These are phyloP conservation scores for Cryphonectria carpinicola DNA, from an alignment of 2,329 filamentous ascomycete species.

Conservation along the genomic window DNA sequence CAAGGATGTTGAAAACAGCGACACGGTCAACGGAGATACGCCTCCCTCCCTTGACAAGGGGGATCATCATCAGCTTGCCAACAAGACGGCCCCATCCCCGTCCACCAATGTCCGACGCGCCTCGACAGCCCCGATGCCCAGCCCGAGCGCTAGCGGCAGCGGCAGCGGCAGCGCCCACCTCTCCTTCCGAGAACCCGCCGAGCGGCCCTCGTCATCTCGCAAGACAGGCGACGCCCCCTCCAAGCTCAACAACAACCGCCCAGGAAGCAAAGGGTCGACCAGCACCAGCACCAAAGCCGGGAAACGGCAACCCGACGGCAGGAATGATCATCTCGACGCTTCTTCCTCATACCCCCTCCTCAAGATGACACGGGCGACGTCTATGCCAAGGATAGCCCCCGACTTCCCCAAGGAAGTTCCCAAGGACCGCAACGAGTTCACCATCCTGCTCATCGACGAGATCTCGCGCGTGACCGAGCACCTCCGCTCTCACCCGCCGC, in stretches of 20 bases:
- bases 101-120: background rate
- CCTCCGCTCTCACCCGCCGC: conserved; percentile 58
- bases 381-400: conserved; percentile 37
- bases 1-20: conserved; percentile 1
- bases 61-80: background rate
- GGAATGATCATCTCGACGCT: conserved; percentile 16
- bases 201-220: conserved; percentile 15
- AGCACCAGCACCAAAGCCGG: background rate
- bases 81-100: background rate
- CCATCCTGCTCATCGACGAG: conserved; percentile 70
- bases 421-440: conserved; percentile 53
- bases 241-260: conserved; percentile 1
- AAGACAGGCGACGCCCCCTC: background rate
- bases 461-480: conserved; percentile 71
- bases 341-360: conserved; percentile 13
- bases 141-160: background rate
- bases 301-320: background rate
- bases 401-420: conserved; percentile 46
- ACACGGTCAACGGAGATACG: background rate
- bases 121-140: conserved; percentile 21
- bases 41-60: background rate
- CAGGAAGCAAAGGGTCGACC: conserved; percentile 9
- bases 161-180: conserved; percentile 11
- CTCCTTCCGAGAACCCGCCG: conserved; percentile 19
- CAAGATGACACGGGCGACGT: conserved; percentile 32